These are phyloP conservation scores for Boeremia exigua DNA, from an alignment of 2,329 filamentous ascomycete species.

Conservation along the genomic window DNA sequence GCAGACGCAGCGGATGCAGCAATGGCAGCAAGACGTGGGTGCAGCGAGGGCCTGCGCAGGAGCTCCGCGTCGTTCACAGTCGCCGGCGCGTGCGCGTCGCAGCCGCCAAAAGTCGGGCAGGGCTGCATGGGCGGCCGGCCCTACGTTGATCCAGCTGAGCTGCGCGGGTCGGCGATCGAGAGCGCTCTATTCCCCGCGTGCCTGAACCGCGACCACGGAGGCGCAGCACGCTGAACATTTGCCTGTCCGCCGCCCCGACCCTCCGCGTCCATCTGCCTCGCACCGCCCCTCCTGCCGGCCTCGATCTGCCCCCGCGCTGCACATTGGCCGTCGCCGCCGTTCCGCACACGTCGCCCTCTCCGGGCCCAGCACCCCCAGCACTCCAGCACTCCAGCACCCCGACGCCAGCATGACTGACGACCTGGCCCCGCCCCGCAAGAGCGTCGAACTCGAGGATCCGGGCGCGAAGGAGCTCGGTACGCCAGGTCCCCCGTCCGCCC, in stretches of 20 bases:
- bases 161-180: conserved; percentile 21
- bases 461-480: conserved; percentile 63
- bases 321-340: background rate
- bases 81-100: conserved; percentile 30
- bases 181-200: conserved; percentile 21
- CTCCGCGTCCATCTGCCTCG: background rate
- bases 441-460: conserved; percentile 61
- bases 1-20: conserved; percentile 6
- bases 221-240: conserved; percentile 21
- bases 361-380: no score
- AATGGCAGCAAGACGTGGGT: background rate
- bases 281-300: background rate
- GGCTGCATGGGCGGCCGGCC: conserved; percentile 31
- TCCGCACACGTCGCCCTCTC: conserved; percentile 1
- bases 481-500: conserved; percentile 16
- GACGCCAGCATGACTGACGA: conserved; percentile 46
- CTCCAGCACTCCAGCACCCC: background rate
- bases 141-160: conserved; percentile 31
- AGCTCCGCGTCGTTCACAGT: conserved; percentile 23
- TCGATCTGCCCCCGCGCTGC: background rate
- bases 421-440: conserved; percentile 62
- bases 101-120: conserved; percentile 38
- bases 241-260: background rate
- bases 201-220: conserved; percentile 30
- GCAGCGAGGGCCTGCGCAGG: conserved; percentile 9